phyloP scores from a whole-genome alignment of 2,329 filamentous ascomycete species.

The Orbilia brochopaga region DNA sequence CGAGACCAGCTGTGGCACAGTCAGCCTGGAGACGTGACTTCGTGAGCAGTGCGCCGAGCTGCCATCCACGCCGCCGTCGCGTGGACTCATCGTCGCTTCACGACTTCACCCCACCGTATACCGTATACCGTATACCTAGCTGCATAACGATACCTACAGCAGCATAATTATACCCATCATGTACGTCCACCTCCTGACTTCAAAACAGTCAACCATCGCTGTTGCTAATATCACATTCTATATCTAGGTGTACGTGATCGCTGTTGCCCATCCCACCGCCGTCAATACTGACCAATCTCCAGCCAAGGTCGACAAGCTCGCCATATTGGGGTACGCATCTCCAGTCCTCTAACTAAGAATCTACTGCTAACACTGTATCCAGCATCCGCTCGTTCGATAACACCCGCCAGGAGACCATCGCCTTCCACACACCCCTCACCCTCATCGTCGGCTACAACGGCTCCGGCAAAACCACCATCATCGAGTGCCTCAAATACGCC shows the following conservation, averaged over 20 bases:
- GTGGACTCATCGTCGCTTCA: conserved; percentile 2
- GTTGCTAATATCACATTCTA: conserved; percentile 15
- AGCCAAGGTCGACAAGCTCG: conserved; percentile 89
- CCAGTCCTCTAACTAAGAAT: conserved; percentile 9
- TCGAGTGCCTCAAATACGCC: conserved; percentile 97
- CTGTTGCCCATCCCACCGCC: neutral
- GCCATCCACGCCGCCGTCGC: neutral
- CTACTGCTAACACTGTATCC: conserved; percentile 15
- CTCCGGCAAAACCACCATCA: conserved; percentile 97
- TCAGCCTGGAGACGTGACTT: conserved; percentile 49
- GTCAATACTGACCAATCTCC: neutral
- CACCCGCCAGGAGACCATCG: conserved; percentile 74
- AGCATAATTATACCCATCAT: conserved; percentile 15
- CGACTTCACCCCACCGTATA: neutral
- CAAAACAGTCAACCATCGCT: neutral
- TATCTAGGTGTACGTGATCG: conserved; percentile 33
- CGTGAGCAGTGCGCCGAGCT: conserved; percentile 17
- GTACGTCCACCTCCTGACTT: conserved; percentile 9
- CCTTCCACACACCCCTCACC: conserved; percentile 88
- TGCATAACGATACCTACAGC: conserved; percentile 2
- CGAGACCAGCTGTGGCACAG: too few species aligned
- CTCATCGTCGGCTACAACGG: conserved; percentile 97
- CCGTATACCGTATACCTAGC: neutral
- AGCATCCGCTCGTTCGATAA: conserved; percentile 86
- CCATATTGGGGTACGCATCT: conserved; percentile 72